Evolutionary conservation across 345 rosid species (phyloP).

Genomic region (Boechera stricta): DNA sequence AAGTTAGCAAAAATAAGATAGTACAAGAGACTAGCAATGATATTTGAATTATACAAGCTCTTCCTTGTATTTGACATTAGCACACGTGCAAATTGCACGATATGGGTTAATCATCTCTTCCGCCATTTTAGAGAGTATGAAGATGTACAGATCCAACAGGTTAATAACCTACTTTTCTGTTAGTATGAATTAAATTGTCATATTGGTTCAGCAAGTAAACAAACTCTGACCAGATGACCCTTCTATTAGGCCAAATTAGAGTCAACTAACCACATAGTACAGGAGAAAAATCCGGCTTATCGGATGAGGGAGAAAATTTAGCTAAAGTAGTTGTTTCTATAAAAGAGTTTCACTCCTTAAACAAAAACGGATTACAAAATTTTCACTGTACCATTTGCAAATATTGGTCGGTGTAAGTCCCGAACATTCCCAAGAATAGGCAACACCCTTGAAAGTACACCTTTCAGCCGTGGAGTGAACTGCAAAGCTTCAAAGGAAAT

Average conservation of each 20-base stretch:
- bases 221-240: slow-evolving; percentile 21
- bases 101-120: slow-evolving; percentile 19
- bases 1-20: slow-evolving; percentile 24
- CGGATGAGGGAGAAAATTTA: not conserved
- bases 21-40: slow-evolving; percentile 1
- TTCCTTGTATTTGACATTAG: slow-evolving; percentile 16
- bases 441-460: slow-evolving; percentile 78
- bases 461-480: slow-evolving; percentile 94
- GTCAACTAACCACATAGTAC: slow-evolving; percentile 17
- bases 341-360: not conserved
- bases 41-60: slow-evolving; percentile 23
- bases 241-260: slow-evolving; percentile 7
- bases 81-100: slow-evolving; percentile 21
- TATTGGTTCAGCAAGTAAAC: slow-evolving; percentile 28
- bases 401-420: slow-evolving; percentile 85
- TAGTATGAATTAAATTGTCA: not conserved
- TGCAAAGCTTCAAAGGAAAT: slow-evolving; percentile 77
- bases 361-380: slow-evolving; percentile 24
- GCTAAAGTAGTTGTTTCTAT: not conserved
- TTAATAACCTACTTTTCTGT: slow-evolving; percentile 23
- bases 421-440: slow-evolving; percentile 94
- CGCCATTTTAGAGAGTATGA: slow-evolving; percentile 14
- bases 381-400: slow-evolving; percentile 78
- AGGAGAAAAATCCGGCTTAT: slow-evolving; percentile 1
- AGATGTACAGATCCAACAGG: slow-evolving; percentile 33